Evolutionary conservation across 2,329 filamentous ascomycete genomes (phyloP).

Genomic region (Pyricularia sp.): DNA sequence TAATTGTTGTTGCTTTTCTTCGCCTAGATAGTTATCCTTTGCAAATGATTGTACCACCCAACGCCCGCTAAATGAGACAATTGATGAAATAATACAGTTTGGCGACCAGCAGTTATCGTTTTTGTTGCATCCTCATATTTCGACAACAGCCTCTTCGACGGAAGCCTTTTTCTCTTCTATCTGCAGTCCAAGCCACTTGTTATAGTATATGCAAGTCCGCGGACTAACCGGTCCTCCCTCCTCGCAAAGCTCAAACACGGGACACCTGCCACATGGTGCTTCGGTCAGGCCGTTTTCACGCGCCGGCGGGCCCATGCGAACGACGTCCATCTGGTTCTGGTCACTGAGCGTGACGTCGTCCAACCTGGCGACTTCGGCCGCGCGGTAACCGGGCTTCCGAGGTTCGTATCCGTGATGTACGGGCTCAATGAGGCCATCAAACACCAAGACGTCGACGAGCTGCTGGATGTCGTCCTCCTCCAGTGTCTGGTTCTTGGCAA

Average conservation of each 20-base stretch:
- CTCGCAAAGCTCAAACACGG: conserved; percentile 86
- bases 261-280: conserved; percentile 82
- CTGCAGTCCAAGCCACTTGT: conserved; percentile 62
- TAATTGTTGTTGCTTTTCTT: neutral
- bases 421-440: conserved; percentile 73
- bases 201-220: conserved; percentile 84
- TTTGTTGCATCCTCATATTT: neutral
- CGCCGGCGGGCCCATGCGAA: conserved; percentile 25
- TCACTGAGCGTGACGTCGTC: conserved; percentile 23
- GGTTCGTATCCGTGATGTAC: conserved; percentile 33
- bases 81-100: neutral
- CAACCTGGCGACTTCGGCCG: conserved; percentile 37
- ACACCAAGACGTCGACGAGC: conserved; percentile 79
- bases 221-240: conserved; percentile 87
- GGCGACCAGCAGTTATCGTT: neutral
- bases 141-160: neutral
- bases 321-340: conserved; percentile 15
- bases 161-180: conserved; percentile 10
- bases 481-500: conserved; percentile 64
- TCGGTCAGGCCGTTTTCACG: conserved; percentile 71
- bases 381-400: conserved; percentile 40
- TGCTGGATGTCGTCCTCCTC: conserved; percentile 72
- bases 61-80: conserved; percentile 1
- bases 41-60: neutral
- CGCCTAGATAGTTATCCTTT: neutral